Evolutionary conservation across 169 alveolate species (phyloP), one percentile per base, ranked within the genome.

Genomic region (Eimeria tenella): DNA sequence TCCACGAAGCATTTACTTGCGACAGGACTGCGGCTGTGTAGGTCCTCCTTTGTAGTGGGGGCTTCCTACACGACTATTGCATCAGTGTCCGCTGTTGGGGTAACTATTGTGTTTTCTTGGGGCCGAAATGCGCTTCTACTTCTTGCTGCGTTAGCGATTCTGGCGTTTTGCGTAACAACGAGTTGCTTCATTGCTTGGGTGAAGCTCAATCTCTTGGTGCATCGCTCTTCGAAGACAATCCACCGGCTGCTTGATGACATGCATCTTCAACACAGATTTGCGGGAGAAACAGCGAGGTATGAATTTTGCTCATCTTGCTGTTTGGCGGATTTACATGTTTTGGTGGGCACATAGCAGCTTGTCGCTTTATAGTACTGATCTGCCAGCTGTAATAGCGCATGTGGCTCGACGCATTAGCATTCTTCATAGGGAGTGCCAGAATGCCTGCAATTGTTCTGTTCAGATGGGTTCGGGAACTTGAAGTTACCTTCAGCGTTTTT

Each of bases 401-500:
- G n/a, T n/a, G n/a, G 70, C 70, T n/a, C 70, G n/a, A 60, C 70
- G 17, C 9, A 4, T 60, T 60, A 1, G 70, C 11, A 11, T 9
- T 56, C 15, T 55, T 17, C 4, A 55, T 9, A 5, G 21, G 42
- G 84, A 50, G 55, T 23, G 15, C 42, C 13, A 17, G 70, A 21
- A 9, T 21, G 60, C 15, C 73, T 56, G 71, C 91, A 50, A 13
- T 3, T 81, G 91, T 62, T 70, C 4, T 55, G 21, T 60, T 49
- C 91, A 83, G 91, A 49, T 83, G 91, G 91, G 52, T 83, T 23
- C 91, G 60, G 52, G 91, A 83, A 19, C 91, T 83, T 31, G 91
- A 83, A 42, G 77, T 42, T 77, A 83, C 91, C 58, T 25, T 83
- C 49, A 83, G 58, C 19, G 79, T 77, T 25, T 62, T 83, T 83